Conservation (phyloP, 1,284 basidiomycete genomes). For the Trichosporon sp. region DNA sequence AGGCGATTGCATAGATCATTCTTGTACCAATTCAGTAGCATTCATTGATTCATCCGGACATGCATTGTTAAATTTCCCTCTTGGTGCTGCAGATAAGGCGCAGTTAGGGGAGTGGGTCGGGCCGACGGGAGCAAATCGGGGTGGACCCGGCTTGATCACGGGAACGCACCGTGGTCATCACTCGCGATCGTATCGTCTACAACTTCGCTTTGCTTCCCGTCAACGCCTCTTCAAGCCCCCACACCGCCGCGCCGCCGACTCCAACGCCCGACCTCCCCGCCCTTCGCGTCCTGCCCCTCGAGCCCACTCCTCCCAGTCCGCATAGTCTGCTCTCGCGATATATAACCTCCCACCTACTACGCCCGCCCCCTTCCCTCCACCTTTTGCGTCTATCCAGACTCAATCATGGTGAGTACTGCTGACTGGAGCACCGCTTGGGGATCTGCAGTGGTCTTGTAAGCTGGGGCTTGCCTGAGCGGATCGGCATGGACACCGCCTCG, state of each 20-base stretch:
- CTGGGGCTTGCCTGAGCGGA: background rate
- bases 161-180: conserved; percentile 12
- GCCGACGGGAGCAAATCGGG: conserved; percentile 14
- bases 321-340: background rate
- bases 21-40: background rate
- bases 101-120: background rate
- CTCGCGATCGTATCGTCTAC: conserved; percentile 1
- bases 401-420: too few relatives aligned
- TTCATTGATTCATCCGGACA: conserved; percentile 1
- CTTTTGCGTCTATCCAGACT: too few relatives aligned
- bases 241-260: background rate
- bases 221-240: background rate
- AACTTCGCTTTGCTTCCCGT: background rate
- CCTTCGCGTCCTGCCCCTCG: background rate
- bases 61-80: background rate
- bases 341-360: too few relatives aligned
- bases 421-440: too few relatives aligned
- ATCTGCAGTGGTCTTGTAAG: too few relatives aligned
- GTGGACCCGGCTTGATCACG: conserved; percentile 13
- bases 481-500: background rate
- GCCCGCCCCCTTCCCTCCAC: too few relatives aligned
- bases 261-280: conserved; percentile 1
- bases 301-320: background rate
- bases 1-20: background rate
- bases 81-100: background rate